Evolutionary conservation across 1,139 yeast genomes (phyloP).

Genomic region (Saccharomyces hybrid): DNA sequence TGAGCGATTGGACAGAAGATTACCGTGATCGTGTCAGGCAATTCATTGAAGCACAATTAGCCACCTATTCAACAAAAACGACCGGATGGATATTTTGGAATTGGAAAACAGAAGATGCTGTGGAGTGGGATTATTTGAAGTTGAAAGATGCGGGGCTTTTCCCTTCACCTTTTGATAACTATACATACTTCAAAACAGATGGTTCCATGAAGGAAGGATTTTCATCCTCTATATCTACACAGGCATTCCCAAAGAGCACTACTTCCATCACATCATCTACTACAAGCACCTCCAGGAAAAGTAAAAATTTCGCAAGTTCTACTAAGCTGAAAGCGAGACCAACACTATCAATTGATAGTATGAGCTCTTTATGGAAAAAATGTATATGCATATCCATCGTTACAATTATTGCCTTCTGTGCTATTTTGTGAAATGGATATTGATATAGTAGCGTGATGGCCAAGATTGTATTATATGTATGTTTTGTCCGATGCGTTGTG

Average conservation of each 20-base stretch:
- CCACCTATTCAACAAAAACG: conserved; percentile 37
- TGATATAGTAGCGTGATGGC: neutral
- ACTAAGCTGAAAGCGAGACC: neutral
- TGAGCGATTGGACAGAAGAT: conserved; percentile 31
- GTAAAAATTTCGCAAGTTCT: neutral
- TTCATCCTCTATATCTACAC: conserved; percentile 15
- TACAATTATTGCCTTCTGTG: neutral
- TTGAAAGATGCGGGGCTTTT: conserved; percentile 44
- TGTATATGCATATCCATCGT: neutral
- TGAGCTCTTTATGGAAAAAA: neutral
- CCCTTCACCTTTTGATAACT: conserved; percentile 51
- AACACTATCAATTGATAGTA: neutral
- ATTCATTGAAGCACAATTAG: conserved; percentile 45
- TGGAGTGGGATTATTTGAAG: conserved; percentile 57
- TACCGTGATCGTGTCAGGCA: conserved; percentile 37
- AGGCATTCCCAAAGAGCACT: conserved; percentile 11
- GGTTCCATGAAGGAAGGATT: conserved; percentile 18
- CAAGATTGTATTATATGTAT: neutral
- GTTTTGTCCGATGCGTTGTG: neutral
- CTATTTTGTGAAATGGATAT: neutral
- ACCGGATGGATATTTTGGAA: conserved; percentile 67
- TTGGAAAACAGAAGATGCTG: conserved; percentile 54
- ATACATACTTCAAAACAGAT: conserved; percentile 26
- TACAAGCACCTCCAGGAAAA: conserved; percentile 1
- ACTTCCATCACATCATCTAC: neutral